phyloP scores from a whole-genome alignment of 2,329 filamentous ascomycete species.

The Fusarium sp. region DNA sequence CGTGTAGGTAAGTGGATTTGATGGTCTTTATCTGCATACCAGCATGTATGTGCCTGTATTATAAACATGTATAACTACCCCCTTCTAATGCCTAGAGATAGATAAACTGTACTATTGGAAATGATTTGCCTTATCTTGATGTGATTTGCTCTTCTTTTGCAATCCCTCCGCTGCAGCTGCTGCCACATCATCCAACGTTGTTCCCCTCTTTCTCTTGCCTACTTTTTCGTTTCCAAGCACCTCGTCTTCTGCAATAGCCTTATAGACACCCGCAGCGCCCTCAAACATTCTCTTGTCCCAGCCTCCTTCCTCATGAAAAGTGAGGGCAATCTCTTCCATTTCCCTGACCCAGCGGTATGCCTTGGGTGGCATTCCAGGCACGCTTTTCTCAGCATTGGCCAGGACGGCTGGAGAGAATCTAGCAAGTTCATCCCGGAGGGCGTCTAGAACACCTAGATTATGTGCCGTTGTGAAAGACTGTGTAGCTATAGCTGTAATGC shows the following conservation, averaged over 20 bases:
- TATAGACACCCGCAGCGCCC: slow-evolving; percentile 71
- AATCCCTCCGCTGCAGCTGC: slow-evolving; percentile 59
- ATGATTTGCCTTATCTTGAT: neutral
- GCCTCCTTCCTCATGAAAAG: slow-evolving; percentile 72
- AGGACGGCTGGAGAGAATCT: slow-evolving; percentile 60
- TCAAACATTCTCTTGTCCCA: slow-evolving; percentile 67
- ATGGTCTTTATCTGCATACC: neutral
- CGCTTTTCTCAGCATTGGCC: slow-evolving; percentile 58
- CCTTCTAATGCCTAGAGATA: slow-evolving; percentile 5
- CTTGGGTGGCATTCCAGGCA: slow-evolving; percentile 75
- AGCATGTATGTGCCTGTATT: slow-evolving; percentile 11
- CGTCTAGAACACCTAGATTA: slow-evolving; percentile 68
- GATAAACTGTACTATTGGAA: neutral
- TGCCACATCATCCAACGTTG: slow-evolving; percentile 68
- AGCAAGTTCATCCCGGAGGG: slow-evolving; percentile 67
- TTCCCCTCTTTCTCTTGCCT: slow-evolving; percentile 65
- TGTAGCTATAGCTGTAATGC: slow-evolving; percentile 74
- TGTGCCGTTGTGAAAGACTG: slow-evolving; percentile 78
- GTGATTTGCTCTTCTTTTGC: slow-evolving; percentile 53
- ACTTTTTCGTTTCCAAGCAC: slow-evolving; percentile 69
- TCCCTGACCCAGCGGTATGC: slow-evolving; percentile 82
- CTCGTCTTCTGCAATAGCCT: slow-evolving; percentile 69
- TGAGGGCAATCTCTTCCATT: slow-evolving; percentile 80
- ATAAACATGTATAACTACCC: slow-evolving; percentile 12
- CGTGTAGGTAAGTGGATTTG: neutral